Evolutionary conservation across 2,329 filamentous ascomycete species (phyloP).

Genomic region (Gnomoniopsis sp.): DNA sequence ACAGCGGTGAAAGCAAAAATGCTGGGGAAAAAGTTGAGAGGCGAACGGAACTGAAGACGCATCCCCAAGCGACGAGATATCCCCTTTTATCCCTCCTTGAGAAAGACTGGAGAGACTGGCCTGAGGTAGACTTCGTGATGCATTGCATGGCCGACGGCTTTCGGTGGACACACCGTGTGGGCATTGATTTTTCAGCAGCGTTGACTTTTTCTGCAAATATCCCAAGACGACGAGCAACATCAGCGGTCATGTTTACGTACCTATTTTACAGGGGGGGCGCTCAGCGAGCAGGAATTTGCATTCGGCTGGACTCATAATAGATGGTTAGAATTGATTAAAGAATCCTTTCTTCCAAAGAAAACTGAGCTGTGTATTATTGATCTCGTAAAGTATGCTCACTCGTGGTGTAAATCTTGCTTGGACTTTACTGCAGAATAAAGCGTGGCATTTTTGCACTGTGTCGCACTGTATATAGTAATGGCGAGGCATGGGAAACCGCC

Average conservation of each 20-base stretch:
- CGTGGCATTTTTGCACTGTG: not conserved
- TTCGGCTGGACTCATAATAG: not conserved
- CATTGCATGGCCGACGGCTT: slow-evolving; percentile 11
- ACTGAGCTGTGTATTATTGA: too few relatives aligned
- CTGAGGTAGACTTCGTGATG: not conserved
- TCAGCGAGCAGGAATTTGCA: too few relatives aligned
- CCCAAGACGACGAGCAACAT: too few relatives aligned
- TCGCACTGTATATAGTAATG: not conserved
- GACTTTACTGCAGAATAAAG: too few relatives aligned
- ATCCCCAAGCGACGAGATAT: not conserved
- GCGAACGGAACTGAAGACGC: not conserved
- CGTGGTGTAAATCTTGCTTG: too few relatives aligned
- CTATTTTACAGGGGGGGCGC: not conserved
- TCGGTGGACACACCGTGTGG: not conserved
- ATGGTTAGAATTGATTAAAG: not conserved
- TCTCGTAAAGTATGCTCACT: too few relatives aligned
- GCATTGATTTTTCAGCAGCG: not conserved
- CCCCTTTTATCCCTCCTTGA: not conserved
- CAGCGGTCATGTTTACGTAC: not conserved
- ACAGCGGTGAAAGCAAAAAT: not conserved
- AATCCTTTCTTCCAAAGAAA: not conserved
- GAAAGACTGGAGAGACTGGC: not conserved
- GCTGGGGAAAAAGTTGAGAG: not conserved
- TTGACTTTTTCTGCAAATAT: too few relatives aligned
- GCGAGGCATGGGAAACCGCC: not conserved